Evolutionary conservation across 2,329 filamentous ascomycete genomes (phyloP).

Genomic region (Drechslerella coelobrocha): DNA sequence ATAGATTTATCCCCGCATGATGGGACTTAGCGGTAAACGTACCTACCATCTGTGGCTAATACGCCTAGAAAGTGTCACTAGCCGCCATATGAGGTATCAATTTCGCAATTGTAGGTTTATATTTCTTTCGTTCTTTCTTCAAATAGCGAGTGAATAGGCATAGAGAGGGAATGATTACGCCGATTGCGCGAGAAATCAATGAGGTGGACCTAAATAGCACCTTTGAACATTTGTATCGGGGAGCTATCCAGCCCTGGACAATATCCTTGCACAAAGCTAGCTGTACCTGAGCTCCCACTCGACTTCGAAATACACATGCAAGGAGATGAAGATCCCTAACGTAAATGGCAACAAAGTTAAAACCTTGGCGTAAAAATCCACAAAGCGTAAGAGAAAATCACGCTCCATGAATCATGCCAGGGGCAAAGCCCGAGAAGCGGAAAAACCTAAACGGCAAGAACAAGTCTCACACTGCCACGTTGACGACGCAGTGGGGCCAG

Average conservation of each 20-base stretch:
- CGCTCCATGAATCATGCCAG: not conserved
- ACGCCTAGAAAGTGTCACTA: not conserved
- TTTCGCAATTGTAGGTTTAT: not conserved
- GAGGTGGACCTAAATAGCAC: too few species aligned
- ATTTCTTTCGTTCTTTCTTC: too few species aligned
- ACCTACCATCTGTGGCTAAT: not conserved
- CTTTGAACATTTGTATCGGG: too few species aligned
- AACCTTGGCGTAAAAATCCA: not conserved
- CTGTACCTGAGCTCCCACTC: too few species aligned
- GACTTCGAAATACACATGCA: too few species aligned
- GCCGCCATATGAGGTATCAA: not conserved
- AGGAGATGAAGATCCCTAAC: not conserved
- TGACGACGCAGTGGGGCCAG: not conserved
- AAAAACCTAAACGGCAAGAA: not conserved
- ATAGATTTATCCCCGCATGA: not conserved
- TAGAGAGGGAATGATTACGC: too few species aligned
- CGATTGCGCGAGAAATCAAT: too few species aligned
- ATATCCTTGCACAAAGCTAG: too few species aligned
- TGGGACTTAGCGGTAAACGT: not conserved
- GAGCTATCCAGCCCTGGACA: too few species aligned
- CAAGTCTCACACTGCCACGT: conserved; percentile 3
- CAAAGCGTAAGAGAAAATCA: not conserved
- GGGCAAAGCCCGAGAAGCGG: not conserved
- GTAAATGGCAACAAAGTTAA: not conserved
- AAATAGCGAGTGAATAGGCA: too few species aligned